Percentiles rank a stretch among this genome's conserved stretches.
These are phyloP conservation scores for Paraphysoderma sedebokerense DNA, from an alignment of 371 early-diverging fungal species.

Conservation along the genomic window DNA sequence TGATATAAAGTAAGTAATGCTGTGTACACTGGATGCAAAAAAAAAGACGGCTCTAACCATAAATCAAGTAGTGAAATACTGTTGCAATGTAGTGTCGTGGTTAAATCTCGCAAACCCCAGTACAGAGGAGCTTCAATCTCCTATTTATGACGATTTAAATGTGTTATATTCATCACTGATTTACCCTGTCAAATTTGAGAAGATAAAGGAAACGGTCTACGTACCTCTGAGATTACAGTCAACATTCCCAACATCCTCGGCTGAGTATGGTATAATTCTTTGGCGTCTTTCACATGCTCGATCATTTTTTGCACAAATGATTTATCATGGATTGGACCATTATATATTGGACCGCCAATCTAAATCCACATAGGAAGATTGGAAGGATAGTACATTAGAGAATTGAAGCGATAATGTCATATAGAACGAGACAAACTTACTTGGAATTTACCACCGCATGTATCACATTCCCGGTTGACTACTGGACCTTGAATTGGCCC, in stretches of 20 bases:
- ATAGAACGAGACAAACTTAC: too few species aligned
- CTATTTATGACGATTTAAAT: too few species aligned
- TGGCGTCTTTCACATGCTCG: constrained; percentile 36
- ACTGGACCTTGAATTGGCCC: constrained; percentile 34
- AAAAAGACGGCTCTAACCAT: constrained; percentile 2
- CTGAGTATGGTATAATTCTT: constrained; percentile 44
- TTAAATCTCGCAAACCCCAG: constrained; percentile 47
- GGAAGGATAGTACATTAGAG: too few species aligned
- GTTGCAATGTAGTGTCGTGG: constrained; percentile 47
- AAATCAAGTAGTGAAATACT: constrained; percentile 23
- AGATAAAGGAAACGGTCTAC: too few species aligned
- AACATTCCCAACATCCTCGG: constrained; percentile 91
- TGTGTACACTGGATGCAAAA: too few species aligned
- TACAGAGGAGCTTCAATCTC: constrained; percentile 51
- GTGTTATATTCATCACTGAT: too few species aligned
- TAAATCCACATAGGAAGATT: too few species aligned
- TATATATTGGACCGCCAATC: constrained; percentile 95
- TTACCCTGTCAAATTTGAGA: too few species aligned
- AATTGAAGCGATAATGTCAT: too few species aligned
- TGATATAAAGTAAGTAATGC: neutral
- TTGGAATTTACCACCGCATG: constrained; percentile 42
- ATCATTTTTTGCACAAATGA: constrained; percentile 58
- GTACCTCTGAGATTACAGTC: constrained; percentile 65
- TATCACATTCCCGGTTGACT: constrained; percentile 40
- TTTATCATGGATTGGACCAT: constrained; percentile 61